These are phyloP conservation scores for Hanseniaspora nectarophila DNA, from an alignment of 805 yeast species.

Conservation along the genomic window DNA sequence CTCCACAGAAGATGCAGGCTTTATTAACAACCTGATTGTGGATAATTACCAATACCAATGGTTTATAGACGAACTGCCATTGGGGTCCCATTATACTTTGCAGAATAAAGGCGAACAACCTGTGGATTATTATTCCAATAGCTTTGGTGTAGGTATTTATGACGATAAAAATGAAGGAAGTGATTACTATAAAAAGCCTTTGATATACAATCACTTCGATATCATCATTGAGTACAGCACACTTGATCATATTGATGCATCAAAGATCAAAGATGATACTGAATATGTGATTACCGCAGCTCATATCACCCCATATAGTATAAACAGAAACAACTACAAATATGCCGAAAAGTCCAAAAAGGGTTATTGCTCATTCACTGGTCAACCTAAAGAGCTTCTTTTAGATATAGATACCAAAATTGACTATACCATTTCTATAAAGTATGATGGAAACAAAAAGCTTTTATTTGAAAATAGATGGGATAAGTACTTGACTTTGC, in stretches of 20 bases:
- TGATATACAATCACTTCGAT: conserved; percentile 66
- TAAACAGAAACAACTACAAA: conserved; percentile 28
- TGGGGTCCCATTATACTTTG: conserved; percentile 35
- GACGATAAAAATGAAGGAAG: conserved; percentile 32
- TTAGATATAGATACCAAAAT: conserved; percentile 46
- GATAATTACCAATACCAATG: conserved; percentile 83
- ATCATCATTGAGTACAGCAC: conserved; percentile 55
- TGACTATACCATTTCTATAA: conserved; percentile 74
- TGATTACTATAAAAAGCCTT: conserved; percentile 31
- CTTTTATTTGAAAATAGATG: conserved; percentile 97
- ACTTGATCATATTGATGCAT: not conserved
- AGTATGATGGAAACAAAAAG: conserved; percentile 46
- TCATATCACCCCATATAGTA: conserved; percentile 58
- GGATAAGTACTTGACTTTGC: conserved; percentile 89
- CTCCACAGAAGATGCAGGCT: conserved; percentile 53
- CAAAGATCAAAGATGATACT: conserved; percentile 53
- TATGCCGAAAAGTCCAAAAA: conserved; percentile 19
- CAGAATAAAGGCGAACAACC: conserved; percentile 37
- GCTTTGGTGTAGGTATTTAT: conserved; percentile 66
- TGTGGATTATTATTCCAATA: conserved; percentile 58
- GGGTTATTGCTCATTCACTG: conserved; percentile 26
- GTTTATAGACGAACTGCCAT: conserved; percentile 92
- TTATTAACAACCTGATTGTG: conserved; percentile 65
- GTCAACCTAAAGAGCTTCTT: conserved; percentile 37
- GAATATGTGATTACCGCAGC: conserved; percentile 85